Evolutionary conservation across 345 rosid species (phyloP).

Genomic region (Euphorbia peplus): DNA sequence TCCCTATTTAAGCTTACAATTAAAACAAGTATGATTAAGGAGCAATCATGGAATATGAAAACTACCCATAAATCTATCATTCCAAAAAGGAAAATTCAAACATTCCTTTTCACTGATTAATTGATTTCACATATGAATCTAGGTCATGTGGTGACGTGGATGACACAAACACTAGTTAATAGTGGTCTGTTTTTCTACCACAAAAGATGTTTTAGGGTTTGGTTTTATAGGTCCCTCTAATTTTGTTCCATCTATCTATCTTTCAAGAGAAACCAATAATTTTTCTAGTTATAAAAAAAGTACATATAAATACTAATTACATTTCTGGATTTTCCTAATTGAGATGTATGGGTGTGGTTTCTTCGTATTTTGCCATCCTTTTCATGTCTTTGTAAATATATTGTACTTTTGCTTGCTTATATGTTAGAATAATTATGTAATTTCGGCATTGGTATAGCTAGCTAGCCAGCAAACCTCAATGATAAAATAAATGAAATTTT

Average conservation of each 20-base stretch:
- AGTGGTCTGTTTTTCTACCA: neutral
- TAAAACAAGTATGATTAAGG: too few species aligned
- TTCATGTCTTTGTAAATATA: neutral
- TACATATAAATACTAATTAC: neutral
- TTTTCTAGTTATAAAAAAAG: neutral
- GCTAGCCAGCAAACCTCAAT: neutral
- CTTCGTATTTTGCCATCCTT: neutral
- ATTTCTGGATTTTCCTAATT: conserved; percentile 8
- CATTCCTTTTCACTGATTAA: neutral
- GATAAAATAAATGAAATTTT: too few species aligned
- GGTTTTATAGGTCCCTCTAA: neutral
- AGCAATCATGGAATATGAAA: neutral
- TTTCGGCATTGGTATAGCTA: neutral
- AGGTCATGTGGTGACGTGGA: too few species aligned
- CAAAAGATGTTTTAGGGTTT: neutral
- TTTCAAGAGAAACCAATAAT: neutral
- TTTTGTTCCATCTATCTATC: neutral
- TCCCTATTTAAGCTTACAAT: too few species aligned
- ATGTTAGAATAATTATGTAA: neutral
- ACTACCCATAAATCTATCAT: neutral
- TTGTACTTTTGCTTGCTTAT: neutral
- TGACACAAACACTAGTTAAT: neutral
- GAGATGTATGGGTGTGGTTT: neutral
- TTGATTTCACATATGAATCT: too few species aligned
- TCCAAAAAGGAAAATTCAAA: neutral